These are phyloP conservation scores for Wickerhamomyces mucosus DNA, from an alignment of 805 yeast genomes.

Conservation along the genomic window DNA sequence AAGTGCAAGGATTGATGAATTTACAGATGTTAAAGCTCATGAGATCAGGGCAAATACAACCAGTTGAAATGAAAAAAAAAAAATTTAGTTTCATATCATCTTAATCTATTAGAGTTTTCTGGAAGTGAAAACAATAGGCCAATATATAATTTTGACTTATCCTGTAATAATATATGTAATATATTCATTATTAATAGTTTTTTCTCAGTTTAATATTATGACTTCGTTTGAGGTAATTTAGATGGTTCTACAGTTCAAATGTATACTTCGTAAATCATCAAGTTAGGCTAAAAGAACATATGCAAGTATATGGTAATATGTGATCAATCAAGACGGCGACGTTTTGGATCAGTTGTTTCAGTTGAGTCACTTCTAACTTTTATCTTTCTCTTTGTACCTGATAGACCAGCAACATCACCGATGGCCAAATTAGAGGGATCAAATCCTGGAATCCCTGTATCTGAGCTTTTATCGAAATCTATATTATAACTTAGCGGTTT, in stretches of 20 bases:
- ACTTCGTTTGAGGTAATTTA: too few relatives aligned
- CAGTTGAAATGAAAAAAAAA: background rate
- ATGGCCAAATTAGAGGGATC: slow-evolving; percentile 59
- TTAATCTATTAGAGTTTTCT: background rate
- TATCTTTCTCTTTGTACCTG: slow-evolving; percentile 27
- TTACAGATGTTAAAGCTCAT: slow-evolving; percentile 6
- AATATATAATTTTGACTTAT: too few relatives aligned
- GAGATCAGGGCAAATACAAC: background rate
- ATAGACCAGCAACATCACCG: slow-evolving; percentile 30
- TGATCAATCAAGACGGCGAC: slow-evolving; percentile 17
- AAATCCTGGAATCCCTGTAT: slow-evolving; percentile 70
- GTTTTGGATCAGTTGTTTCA: slow-evolving; percentile 21
- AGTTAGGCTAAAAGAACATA: too few relatives aligned
- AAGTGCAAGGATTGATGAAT: slow-evolving; percentile 13
- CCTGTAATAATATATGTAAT: too few relatives aligned
- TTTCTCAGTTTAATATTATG: too few relatives aligned
- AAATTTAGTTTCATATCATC: background rate
- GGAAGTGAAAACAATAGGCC: background rate
- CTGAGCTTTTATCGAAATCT: slow-evolving; percentile 54
- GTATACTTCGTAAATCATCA: too few relatives aligned
- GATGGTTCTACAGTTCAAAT: too few relatives aligned
- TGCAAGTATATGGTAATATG: background rate
- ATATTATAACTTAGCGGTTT: slow-evolving; percentile 40
- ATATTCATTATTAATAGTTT: too few relatives aligned
- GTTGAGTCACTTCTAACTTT: slow-evolving; percentile 19